A percentile compares a stretch with the other conserved stretches of the same genome.
phyloP scores from a whole-genome alignment of 2,329 filamentous ascomycete species.

The Botrytis porri region DNA sequence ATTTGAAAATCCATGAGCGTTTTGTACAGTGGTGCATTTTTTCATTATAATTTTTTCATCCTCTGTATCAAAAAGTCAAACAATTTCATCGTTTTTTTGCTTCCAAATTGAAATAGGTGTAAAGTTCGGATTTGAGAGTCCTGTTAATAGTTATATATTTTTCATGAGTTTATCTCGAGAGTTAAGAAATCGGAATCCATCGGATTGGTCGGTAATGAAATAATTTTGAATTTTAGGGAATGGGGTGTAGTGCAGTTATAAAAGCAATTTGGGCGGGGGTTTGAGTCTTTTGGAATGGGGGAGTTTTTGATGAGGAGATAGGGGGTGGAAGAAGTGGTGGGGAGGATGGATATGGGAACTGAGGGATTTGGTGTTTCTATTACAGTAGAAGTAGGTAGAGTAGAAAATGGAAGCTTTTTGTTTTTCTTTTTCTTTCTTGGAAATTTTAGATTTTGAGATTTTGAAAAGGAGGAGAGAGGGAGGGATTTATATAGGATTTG shows the following conservation, averaged over 20 bases:
- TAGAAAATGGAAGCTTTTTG: background rate
- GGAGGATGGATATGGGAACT: background rate
- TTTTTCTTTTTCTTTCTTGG: background rate
- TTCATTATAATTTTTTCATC: background rate
- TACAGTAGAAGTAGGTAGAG: background rate
- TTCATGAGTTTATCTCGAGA: background rate
- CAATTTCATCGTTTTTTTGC: background rate
- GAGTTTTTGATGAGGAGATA: background rate
- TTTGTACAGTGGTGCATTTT: background rate
- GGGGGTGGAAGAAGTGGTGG: background rate
- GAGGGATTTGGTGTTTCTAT: background rate
- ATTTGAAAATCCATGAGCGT: too few relatives aligned
- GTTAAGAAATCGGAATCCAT: background rate
- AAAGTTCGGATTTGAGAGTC: background rate
- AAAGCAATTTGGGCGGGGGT: background rate
- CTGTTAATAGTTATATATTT: background rate
- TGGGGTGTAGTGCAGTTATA: background rate
- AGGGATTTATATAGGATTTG: too few relatives aligned
- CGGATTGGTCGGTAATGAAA: background rate
- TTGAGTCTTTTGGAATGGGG: background rate
- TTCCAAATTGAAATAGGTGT: too few relatives aligned
- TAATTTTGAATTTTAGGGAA: background rate
- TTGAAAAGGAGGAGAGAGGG: too few relatives aligned
- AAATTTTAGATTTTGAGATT: background rate
- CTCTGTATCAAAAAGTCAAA: background rate